A percentile compares a stretch with the other conserved stretches of the same genome.
These are phyloP conservation scores for Termitomyces bulborhizus DNA, from an alignment of 768 basidiomycete genomes.

Conservation along the genomic window DNA sequence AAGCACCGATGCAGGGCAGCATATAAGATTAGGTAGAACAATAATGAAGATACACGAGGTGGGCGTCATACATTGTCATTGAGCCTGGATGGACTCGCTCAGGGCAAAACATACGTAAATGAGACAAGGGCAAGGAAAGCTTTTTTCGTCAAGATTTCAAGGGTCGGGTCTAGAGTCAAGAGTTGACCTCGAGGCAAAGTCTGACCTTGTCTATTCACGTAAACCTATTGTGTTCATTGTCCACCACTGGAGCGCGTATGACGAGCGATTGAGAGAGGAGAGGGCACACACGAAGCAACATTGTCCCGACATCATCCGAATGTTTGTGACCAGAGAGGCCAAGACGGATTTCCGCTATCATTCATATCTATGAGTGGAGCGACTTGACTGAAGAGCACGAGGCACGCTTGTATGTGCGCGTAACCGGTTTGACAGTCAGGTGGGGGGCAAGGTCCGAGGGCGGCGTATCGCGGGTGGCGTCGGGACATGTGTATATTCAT, in stretches of 20 bases:
- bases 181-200: background rate
- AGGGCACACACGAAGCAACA: background rate
- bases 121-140: background rate
- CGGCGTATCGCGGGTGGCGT: constrained; percentile 1
- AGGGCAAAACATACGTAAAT: background rate
- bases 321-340: background rate
- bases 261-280: background rate
- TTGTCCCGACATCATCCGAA: background rate
- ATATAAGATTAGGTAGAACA: too few species aligned
- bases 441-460: background rate
- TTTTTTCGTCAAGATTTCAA: background rate
- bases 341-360: background rate
- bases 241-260: background rate
- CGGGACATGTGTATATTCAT: background rate
- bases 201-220: background rate
- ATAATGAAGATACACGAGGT: too few species aligned
- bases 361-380: background rate
- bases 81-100: background rate
- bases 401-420: background rate
- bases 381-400: background rate
- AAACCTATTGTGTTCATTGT: background rate
- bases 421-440: background rate
- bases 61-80: background rate
- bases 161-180: background rate
- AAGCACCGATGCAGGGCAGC: too few species aligned